These are phyloP conservation scores for Corinectria fuckeliana DNA, from an alignment of 2,329 filamentous ascomycete genomes.

Conservation along the genomic window DNA sequence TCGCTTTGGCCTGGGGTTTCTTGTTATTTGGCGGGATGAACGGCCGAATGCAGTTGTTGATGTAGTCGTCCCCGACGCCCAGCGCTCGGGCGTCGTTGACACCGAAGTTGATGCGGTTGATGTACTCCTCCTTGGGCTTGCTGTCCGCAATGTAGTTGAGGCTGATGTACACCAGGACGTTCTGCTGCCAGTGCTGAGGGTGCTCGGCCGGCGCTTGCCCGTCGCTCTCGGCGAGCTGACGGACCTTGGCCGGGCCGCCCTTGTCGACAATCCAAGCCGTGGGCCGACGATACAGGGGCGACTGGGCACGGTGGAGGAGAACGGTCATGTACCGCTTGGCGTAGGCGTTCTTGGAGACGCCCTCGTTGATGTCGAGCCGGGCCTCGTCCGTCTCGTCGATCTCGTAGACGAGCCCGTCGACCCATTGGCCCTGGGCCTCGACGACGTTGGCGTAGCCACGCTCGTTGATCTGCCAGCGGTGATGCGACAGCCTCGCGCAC, in stretches of 20 bases:
- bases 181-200: conserved; percentile 34
- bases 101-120: conserved; percentile 48
- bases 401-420: conserved; percentile 51
- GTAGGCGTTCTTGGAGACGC: conserved; percentile 49
- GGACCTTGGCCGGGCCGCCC: conserved; percentile 42
- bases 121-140: conserved; percentile 47
- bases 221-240: conserved; percentile 27
- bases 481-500: conserved; percentile 45
- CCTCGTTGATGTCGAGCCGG: conserved; percentile 49
- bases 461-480: conserved; percentile 56
- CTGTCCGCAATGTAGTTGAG: conserved; percentile 42
- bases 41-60: conserved; percentile 46
- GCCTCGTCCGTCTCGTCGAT: conserved; percentile 47
- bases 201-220: conserved; percentile 24
- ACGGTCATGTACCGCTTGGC: conserved; percentile 45
- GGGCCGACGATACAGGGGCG: conserved; percentile 45
- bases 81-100: conserved; percentile 45
- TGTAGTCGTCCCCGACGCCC: conserved; percentile 45
- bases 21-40: conserved; percentile 40
- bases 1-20: conserved; percentile 18
- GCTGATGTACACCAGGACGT: conserved; percentile 51
- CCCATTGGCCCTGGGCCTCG: conserved; percentile 41
- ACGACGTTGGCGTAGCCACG: conserved; percentile 54
- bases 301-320: conserved; percentile 41
- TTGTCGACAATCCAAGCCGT: conserved; percentile 47